Base-by-base conservation (phyloP, 768 basidiomycete species). In the Gymnopilus dilepis region DNA sequence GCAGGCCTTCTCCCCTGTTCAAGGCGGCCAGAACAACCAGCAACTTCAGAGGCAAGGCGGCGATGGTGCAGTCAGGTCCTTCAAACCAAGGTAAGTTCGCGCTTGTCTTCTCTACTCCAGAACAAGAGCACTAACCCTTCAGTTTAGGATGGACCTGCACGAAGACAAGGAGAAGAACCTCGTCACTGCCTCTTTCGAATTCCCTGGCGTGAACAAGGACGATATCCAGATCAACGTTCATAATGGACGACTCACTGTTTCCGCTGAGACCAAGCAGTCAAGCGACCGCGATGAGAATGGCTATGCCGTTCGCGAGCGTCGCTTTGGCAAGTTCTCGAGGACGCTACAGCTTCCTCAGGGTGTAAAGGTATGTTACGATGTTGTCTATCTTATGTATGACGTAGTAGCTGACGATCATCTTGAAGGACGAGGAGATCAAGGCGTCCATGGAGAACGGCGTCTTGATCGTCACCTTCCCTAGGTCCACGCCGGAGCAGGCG, bases 91-190 rank as follows among this genome's bases (percentile, higher is more conserved):
- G 78, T 74, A 67, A 4, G 61, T 21, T 58, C 8, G n/a, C n/a
- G n/a, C 4, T 33, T 26, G 7, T 24, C 8, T 26, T 21, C 22
- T 8, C 34, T 37, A 11, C 7, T 37, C 34, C 8, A 9, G 2
- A 37, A 11, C 6, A 48, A 30, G n/a, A n/a, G n/a, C n/a, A n/a
- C n/a, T n/a, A n/a, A n/a, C n/a, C n/a, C n/a, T n/a, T n/a, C n/a
- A n/a, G n/a, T n/a, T n/a, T 61, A 86, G 85, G 62, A 80, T 86
- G 79, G 82, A 86, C 63, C 67, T 85, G 5, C 79, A 82, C 66
- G 84, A 86, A 60, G 73, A 83, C 61, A 48, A 66, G 1, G 75
- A 80, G 19, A 72, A 68, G 31, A 83, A 84, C 66, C 67, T 72
- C 33, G 80, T 86, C 40, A 83, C 81, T 1, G 85, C 84, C 45